Evolutionary conservation across 23 red algal genomes (phyloP).

Genomic region (Gracilaria caudata): DNA sequence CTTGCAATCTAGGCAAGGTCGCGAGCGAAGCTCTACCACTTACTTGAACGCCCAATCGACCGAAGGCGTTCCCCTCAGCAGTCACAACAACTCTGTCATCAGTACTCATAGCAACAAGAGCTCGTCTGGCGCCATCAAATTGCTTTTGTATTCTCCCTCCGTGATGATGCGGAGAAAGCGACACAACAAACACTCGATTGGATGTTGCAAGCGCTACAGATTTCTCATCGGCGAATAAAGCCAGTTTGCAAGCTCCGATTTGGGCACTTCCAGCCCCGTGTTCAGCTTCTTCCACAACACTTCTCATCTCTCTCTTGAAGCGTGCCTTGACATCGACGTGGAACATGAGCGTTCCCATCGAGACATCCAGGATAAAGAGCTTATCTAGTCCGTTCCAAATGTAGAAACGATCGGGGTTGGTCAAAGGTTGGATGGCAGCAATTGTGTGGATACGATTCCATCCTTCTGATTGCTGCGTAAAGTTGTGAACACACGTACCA

Average conservation of each 20-base stretch:
- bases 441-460: conserved; percentile 21
- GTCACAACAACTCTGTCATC: conserved; percentile 32
- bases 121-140: conserved; percentile 30
- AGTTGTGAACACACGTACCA: conserved; percentile 5
- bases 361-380: conserved; percentile 9
- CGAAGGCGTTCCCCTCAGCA: conserved; percentile 51
- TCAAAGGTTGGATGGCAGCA: conserved; percentile 12
- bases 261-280: conserved; percentile 14
- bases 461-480: conserved; percentile 5
- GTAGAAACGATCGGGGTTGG: neutral
- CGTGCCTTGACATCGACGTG: neutral
- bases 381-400: conserved; percentile 11
- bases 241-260: conserved; percentile 24
- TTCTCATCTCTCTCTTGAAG: neutral
- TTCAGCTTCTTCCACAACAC: conserved; percentile 27
- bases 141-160: neutral
- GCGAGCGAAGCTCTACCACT: conserved; percentile 26
- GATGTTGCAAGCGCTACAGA: conserved; percentile 27
- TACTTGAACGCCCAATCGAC: conserved; percentile 28
- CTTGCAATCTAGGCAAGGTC: neutral
- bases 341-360: neutral
- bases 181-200: conserved; percentile 23
- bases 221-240: conserved; percentile 18
- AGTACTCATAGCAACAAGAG: conserved; percentile 23
- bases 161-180: neutral